Conservation (phyloP, 169 alveolate species). For the Hepatocystis sp. region DNA sequence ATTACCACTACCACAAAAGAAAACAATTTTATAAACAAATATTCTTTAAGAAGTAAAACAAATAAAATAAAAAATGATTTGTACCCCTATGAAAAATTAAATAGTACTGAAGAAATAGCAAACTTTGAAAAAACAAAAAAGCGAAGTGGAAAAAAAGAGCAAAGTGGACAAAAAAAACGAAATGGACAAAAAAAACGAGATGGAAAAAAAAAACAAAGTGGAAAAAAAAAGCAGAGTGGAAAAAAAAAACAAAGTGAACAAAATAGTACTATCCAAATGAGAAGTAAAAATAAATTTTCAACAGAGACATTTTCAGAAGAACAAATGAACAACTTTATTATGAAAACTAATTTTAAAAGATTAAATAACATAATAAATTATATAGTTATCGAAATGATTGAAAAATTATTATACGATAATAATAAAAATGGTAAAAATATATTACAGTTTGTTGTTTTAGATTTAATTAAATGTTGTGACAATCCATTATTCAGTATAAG, state of each 20-base stretch:
- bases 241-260: too few relatives aligned
- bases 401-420: conserved; percentile 34
- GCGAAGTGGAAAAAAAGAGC: not conserved
- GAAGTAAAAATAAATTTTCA: too few relatives aligned
- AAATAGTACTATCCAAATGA: too few relatives aligned
- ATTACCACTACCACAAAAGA: too few relatives aligned
- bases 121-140: not conserved
- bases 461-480: conserved; percentile 67
- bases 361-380: conserved; percentile 44
- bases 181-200: not conserved
- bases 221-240: not conserved
- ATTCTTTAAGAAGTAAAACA: too few relatives aligned
- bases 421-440: conserved; percentile 48
- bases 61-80: too few relatives aligned
- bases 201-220: not conserved
- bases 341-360: conserved; percentile 46
- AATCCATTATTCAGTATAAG: conserved; percentile 66
- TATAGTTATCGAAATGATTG: conserved; percentile 56
- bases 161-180: not conserved
- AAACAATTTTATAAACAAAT: too few relatives aligned
- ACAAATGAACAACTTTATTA: conserved; percentile 26
- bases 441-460: conserved; percentile 32
- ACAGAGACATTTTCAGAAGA: too few relatives aligned
- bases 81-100: too few relatives aligned
- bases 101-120: too few relatives aligned